These are phyloP conservation scores for Penicillium brevicompactum DNA, from an alignment of 2,329 filamentous ascomycete species.

Conservation along the genomic window DNA sequence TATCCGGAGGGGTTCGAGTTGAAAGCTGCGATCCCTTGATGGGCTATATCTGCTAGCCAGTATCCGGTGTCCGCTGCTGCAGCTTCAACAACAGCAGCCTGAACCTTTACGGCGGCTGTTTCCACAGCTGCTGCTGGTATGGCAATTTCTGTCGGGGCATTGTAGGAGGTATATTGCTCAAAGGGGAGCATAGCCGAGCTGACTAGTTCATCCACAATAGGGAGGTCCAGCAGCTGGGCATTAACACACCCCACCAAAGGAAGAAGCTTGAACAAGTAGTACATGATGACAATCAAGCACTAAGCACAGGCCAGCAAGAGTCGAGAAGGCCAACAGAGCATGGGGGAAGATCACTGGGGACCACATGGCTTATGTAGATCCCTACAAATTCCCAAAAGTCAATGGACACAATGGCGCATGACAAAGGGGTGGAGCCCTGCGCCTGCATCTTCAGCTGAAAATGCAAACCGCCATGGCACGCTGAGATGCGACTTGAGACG, in stretches of 20 bases:
- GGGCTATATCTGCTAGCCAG: slow-evolving; percentile 35
- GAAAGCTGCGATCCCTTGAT: slow-evolving; percentile 34
- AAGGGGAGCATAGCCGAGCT: slow-evolving; percentile 17
- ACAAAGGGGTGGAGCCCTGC: slow-evolving; percentile 7
- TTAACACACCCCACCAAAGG: slow-evolving; percentile 22
- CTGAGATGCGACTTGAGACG: slow-evolving; percentile 22
- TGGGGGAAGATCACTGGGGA: slow-evolving; percentile 2
- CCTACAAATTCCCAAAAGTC: neutral
- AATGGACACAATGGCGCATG: slow-evolving; percentile 14
- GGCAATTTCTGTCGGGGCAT: slow-evolving; percentile 13
- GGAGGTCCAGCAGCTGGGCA: slow-evolving; percentile 20
- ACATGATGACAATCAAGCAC: slow-evolving; percentile 19
- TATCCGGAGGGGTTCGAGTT: slow-evolving; percentile 29
- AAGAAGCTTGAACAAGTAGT: slow-evolving; percentile 9
- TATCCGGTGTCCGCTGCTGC: slow-evolving; percentile 27
- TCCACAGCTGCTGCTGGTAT: neutral
- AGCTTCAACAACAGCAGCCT: neutral
- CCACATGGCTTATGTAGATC: slow-evolving; percentile 14
- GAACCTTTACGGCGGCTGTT: neutral
- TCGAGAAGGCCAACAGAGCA: neutral
- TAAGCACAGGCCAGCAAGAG: neutral
- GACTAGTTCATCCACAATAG: slow-evolving; percentile 20
- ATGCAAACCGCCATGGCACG: slow-evolving; percentile 11
- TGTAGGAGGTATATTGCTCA: slow-evolving; percentile 17
- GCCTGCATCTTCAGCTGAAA: neutral